Percentiles rank a stretch among this genome's conserved stretches.
phyloP scores from a whole-genome alignment of 2,329 filamentous ascomycete genomes.

The Penicillium sp. region DNA sequence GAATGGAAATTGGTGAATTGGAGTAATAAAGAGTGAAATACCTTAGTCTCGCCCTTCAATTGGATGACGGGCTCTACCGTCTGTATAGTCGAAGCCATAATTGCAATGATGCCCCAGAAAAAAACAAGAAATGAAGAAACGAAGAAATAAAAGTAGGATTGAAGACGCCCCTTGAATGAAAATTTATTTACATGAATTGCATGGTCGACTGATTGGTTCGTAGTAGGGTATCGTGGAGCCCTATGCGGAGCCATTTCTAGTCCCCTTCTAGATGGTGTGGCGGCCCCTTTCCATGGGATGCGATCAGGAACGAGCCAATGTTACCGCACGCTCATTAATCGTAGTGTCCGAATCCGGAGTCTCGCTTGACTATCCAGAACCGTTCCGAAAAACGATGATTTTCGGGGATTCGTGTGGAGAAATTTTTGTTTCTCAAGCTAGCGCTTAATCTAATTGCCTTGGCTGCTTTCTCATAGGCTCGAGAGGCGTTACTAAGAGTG shows the following conservation, averaged over 20 bases:
- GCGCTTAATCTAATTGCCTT: conserved; percentile 10
- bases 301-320: conserved; percentile 5
- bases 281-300: conserved; percentile 15
- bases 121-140: conserved; percentile 1
- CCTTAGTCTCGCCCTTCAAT: conserved; percentile 14
- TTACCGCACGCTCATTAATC: neutral
- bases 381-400: conserved; percentile 14
- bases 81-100: conserved; percentile 13
- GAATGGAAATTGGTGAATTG: neutral
- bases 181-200: conserved; percentile 11
- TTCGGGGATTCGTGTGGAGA: conserved; percentile 12
- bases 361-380: conserved; percentile 12
- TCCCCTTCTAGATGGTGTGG: conserved; percentile 12
- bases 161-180: neutral
- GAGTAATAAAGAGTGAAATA: neutral
- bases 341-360: neutral
- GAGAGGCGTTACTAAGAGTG: conserved; percentile 4
- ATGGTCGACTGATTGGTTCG: conserved; percentile 14
- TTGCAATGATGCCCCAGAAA: neutral
- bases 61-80: conserved; percentile 13
- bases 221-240: conserved; percentile 9
- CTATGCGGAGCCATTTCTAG: conserved; percentile 14
- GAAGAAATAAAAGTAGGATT: neutral
- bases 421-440: conserved; percentile 3
- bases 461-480: conserved; percentile 4